phyloP scores from a whole-genome alignment of 108 stramenopile genomes.

The Schizochytrium sp. region DNA sequence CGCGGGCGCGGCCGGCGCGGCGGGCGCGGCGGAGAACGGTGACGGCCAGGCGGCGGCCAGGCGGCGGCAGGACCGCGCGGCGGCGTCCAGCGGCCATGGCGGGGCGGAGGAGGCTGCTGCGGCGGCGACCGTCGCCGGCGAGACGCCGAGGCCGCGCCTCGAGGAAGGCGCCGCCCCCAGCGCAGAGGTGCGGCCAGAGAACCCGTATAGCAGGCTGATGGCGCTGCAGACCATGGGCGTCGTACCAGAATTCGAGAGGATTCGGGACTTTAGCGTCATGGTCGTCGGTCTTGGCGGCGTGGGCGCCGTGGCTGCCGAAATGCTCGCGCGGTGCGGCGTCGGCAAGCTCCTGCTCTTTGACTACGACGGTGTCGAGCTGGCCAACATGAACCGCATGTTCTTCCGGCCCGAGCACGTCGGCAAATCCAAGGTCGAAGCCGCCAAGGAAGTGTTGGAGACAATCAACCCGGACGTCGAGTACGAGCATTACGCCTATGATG shows the following conservation, averaged over 20 bases:
- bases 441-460: neutral
- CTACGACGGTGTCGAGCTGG: constrained; percentile 19
- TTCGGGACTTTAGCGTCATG: neutral
- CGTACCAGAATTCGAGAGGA: neutral
- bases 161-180: neutral
- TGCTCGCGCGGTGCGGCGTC: constrained; percentile 23
- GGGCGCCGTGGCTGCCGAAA: constrained; percentile 18
- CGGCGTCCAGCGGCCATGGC: no score
- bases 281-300: constrained; percentile 32
- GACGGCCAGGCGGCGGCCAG: neutral
- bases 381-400: constrained; percentile 25
- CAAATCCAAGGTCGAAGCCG: neutral
- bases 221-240: constrained; percentile 20
- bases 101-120: no score
- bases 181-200: neutral
- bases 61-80: no score
- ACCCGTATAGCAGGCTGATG: constrained; percentile 21
- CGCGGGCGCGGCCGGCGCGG: neutral
- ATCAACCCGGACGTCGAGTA: constrained; percentile 21
- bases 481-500: constrained; percentile 2
- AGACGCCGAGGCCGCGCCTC: neutral
- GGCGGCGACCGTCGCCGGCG: no score
- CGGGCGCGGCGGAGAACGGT: neutral
- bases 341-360: constrained; percentile 25
- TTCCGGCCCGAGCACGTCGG: constrained; percentile 18